Percentiles rank a stretch among this genome's conserved stretches.
phyloP scores from a whole-genome alignment of 805 yeast genomes.

The Starmerella ratchasimensis region DNA sequence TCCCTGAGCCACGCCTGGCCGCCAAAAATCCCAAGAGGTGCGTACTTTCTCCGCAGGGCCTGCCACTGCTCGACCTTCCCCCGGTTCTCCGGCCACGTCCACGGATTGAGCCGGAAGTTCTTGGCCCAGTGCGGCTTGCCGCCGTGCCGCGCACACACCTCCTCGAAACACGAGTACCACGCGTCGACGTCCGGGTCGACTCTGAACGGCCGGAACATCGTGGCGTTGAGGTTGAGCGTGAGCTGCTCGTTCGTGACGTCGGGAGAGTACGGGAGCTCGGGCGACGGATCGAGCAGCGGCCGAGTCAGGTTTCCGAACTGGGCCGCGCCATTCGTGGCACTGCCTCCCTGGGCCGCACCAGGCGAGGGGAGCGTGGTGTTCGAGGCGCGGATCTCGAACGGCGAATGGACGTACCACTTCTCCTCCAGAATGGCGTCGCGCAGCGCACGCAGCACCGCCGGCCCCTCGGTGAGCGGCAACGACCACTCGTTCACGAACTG shows the following conservation, averaged over 20 bases:
- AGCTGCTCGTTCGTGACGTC: constrained; percentile 59
- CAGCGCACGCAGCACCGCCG: constrained; percentile 41
- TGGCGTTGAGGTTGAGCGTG: constrained; percentile 79
- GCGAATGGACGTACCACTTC: constrained; percentile 81
- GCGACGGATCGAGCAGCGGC: constrained; percentile 73
- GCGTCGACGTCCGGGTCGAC: constrained; percentile 50
- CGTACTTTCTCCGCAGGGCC: constrained; percentile 48
- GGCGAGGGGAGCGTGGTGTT: constrained; percentile 38
- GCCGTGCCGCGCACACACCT: constrained; percentile 56
- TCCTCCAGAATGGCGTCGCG: constrained; percentile 41
- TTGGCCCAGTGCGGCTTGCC: constrained; percentile 99
- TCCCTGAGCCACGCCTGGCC: constrained; percentile 72
- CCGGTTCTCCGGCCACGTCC: constrained; percentile 35
- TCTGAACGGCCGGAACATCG: constrained; percentile 89
- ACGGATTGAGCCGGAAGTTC: constrained; percentile 58
- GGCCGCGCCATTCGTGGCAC: constrained; percentile 38
- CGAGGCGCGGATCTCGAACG: constrained; percentile 86
- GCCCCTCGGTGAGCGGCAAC: constrained; percentile 72
- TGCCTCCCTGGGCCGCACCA: not conserved
- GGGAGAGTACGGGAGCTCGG: constrained; percentile 41
- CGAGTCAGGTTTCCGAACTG: constrained; percentile 71
- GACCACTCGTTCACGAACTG: constrained; percentile 97
- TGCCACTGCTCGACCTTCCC: constrained; percentile 50
- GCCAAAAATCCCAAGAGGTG: constrained; percentile 71
- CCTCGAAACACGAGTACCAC: constrained; percentile 80